Evolutionary conservation across 2,329 filamentous ascomycete genomes (phyloP).

Genomic region (Paecilomyces formosus): DNA sequence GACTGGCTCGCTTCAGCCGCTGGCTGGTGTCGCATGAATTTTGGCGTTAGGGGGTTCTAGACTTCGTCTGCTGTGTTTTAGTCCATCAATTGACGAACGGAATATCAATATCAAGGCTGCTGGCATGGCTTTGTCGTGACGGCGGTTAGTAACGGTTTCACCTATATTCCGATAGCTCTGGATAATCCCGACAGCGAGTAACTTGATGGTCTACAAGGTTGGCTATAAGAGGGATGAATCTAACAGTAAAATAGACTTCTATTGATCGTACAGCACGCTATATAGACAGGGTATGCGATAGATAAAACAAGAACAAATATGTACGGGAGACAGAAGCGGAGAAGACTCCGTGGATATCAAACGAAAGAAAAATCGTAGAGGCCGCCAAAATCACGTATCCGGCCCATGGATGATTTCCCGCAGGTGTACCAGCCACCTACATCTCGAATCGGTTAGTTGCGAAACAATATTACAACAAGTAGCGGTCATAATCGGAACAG

Average conservation of each 20-base stretch:
- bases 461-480: background rate
- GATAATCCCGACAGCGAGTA: too few relatives aligned
- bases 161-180: background rate
- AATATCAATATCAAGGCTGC: background rate
- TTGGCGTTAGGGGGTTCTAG: background rate
- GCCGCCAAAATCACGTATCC: conserved; percentile 1
- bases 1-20: conserved; percentile 9
- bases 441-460: background rate
- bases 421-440: background rate
- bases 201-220: too few relatives aligned
- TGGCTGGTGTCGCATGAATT: conserved; percentile 16
- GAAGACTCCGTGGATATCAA: conserved; percentile 1
- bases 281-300: background rate
- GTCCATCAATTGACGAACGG: background rate
- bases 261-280: background rate
- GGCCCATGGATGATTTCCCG: background rate
- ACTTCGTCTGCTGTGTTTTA: background rate
- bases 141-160: background rate
- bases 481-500: background rate
- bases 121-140: background rate
- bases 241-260: background rate
- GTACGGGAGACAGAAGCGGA: background rate
- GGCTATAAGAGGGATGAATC: background rate
- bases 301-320: background rate
- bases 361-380: conserved; percentile 1